phyloP scores from a whole-genome alignment of 108 stramenopile species.

The Stephanodiscus minutulus region DNA sequence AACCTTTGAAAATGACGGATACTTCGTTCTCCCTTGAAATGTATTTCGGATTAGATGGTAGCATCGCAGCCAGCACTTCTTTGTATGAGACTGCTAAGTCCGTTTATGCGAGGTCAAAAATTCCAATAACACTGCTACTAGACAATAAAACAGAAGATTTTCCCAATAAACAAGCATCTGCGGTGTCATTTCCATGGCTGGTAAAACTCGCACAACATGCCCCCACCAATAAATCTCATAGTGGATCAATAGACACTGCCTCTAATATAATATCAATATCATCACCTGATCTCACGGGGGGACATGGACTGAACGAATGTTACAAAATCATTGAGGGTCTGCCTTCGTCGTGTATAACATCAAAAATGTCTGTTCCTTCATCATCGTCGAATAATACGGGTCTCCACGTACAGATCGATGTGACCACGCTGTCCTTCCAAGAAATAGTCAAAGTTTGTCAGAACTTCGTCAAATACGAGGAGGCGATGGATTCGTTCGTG shows the following conservation, averaged over 20 bases:
- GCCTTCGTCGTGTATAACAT: conserved; percentile 22
- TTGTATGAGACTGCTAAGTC: conserved; percentile 31
- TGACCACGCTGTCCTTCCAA: conserved; percentile 19
- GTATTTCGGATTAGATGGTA: conserved; percentile 33
- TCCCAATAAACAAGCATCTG: conserved; percentile 17
- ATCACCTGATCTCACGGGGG: conserved; percentile 55
- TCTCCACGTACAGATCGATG: conserved; percentile 67
- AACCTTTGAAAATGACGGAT: conserved; percentile 42
- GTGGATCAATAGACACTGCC: conserved; percentile 4
- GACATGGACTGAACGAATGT: conserved; percentile 57
- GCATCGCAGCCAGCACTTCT: conserved; percentile 7
- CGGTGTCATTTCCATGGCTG: conserved; percentile 10
- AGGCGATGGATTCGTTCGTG: conserved; percentile 64
- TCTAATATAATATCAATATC: conserved; percentile 27
- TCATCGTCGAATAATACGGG: conserved; percentile 44
- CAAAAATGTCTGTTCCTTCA: not conserved
- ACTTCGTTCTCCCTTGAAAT: conserved; percentile 44
- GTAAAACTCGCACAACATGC: conserved; percentile 12
- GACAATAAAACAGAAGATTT: conserved; percentile 16
- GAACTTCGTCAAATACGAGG: conserved; percentile 72
- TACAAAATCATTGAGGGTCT: conserved; percentile 45
- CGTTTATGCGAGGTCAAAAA: conserved; percentile 35
- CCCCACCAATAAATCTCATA: not conserved
- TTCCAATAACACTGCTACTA: conserved; percentile 17
- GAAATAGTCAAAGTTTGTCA: conserved; percentile 66